Conservation (phyloP, 495 filamentous ascomycete genomes). For the Trichoderma reesei region DNA sequence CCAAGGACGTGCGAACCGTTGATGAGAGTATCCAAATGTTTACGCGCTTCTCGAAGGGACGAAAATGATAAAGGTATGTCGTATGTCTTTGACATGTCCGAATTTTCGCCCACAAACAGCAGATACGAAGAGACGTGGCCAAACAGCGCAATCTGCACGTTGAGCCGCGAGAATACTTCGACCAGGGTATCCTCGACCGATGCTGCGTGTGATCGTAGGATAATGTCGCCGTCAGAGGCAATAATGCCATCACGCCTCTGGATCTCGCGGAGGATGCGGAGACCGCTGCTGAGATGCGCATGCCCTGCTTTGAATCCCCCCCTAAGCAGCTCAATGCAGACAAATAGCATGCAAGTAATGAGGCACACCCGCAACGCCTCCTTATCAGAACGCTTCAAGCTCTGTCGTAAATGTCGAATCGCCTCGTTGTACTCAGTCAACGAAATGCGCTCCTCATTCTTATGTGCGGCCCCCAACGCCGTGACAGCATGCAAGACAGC, state of each 20-base stretch:
- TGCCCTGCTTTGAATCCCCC: conserved; percentile 33
- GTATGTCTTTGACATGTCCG: neutral
- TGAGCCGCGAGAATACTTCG: conserved; percentile 27
- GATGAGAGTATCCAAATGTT: neutral
- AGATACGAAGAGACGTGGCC: conserved; percentile 14
- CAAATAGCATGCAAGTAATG: conserved; percentile 47
- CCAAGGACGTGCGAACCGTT: neutral
- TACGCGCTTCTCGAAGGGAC: conserved; percentile 15
- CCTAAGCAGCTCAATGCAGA: conserved; percentile 45
- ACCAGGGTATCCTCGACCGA: conserved; percentile 30
- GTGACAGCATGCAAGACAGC: conserved; percentile 44
- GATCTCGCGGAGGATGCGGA: conserved; percentile 23
- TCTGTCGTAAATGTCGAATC: conserved; percentile 28
- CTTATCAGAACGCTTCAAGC: conserved; percentile 18
- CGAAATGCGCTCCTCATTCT: conserved; percentile 26
- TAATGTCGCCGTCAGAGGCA: conserved; percentile 11
- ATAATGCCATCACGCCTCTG: conserved; percentile 11
- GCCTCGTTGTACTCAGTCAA: conserved; percentile 39
- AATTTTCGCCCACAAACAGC: conserved; percentile 12
- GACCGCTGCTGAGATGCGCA: conserved; percentile 37
- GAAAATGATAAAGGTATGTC: conserved; percentile 17
- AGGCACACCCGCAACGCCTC: conserved; percentile 33
- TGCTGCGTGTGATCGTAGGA: conserved; percentile 15
- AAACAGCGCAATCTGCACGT: conserved; percentile 28
- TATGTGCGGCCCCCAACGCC: conserved; percentile 37